phyloP scores from a whole-genome alignment of 2,329 filamentous ascomycete species.

The Penicillium expansum region DNA sequence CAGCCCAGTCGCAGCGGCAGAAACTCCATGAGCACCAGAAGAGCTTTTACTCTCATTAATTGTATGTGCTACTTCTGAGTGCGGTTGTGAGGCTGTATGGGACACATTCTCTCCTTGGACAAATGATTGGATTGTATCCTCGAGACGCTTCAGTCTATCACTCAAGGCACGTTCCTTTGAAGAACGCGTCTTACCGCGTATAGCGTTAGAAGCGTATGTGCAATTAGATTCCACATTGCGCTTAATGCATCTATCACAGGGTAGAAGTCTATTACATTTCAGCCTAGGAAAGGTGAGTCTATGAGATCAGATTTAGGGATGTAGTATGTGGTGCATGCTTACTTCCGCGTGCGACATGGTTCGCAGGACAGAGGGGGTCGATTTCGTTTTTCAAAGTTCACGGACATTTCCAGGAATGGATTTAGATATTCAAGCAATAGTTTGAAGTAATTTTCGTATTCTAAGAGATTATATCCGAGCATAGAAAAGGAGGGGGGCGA shows the following conservation, averaged over 20 bases:
- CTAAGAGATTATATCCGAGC: background rate
- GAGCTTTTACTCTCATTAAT: background rate
- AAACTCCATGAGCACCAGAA: background rate
- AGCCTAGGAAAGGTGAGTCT: background rate
- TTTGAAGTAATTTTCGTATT: background rate
- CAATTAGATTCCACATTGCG: background rate
- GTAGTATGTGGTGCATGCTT: background rate
- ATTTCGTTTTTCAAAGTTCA: constrained; percentile 12
- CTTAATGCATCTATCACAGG: constrained; percentile 9
- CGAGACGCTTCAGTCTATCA: constrained; percentile 10
- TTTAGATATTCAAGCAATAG: background rate
- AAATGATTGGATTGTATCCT: constrained; percentile 9
- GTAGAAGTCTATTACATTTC: constrained; percentile 9
- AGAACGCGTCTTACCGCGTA: background rate
- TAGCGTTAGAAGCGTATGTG: constrained; percentile 8
- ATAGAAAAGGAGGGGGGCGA: background rate
- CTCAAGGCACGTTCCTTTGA: constrained; percentile 1
- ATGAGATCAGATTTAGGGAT: background rate
- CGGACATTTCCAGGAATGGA: background rate
- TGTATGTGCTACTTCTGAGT: background rate
- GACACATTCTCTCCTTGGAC: background rate
- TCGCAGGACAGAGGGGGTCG: constrained; percentile 12
- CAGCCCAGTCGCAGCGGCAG: background rate
- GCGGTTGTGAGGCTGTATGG: background rate
- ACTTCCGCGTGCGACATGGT: constrained; percentile 14